phyloP scores from a whole-genome alignment of 1,284 basidiomycete species.

The Pseudozyma sp. region DNA sequence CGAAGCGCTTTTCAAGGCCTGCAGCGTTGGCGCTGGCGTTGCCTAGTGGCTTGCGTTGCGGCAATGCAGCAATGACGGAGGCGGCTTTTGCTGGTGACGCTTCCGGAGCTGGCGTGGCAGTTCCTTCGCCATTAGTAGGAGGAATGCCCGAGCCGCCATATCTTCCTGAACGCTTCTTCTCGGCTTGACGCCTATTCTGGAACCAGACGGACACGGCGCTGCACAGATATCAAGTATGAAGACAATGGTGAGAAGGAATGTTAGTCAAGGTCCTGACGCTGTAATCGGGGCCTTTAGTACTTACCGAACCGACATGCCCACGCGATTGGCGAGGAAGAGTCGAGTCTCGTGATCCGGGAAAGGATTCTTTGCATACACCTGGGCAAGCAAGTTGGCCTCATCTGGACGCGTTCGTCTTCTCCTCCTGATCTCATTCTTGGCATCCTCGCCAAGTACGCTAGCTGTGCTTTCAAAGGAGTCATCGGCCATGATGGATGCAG shows the following conservation, averaged over 20 bases:
- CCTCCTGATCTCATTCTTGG: conserved; percentile 46
- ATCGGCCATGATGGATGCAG: conserved; percentile 33
- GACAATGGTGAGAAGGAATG: conserved; percentile 7
- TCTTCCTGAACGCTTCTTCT: conserved; percentile 65
- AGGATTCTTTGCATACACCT: conserved; percentile 58
- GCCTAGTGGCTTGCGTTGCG: conserved; percentile 36
- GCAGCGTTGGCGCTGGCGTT: conserved; percentile 23
- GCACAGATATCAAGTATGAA: background rate
- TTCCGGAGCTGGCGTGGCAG: conserved; percentile 9
- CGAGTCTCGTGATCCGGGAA: conserved; percentile 64
- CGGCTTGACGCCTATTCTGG: conserved; percentile 66
- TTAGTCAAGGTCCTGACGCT: background rate
- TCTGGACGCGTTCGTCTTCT: conserved; percentile 60
- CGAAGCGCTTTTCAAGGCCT: conserved; percentile 11
- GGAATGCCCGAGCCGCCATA: conserved; percentile 50
- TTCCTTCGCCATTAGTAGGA: background rate
- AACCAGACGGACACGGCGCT: conserved; percentile 66
- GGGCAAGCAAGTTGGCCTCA: conserved; percentile 58
- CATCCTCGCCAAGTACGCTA: conserved; percentile 34
- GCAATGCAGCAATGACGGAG: background rate
- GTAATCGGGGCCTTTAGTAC: conserved; percentile 2
- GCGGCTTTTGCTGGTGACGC: conserved; percentile 1
- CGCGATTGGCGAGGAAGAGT: conserved; percentile 51
- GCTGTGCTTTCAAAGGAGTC: conserved; percentile 44
- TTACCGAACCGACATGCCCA: conserved; percentile 63